Conservation (phyloP, 805 yeast species). For the Starmerella etchellsii region DNA sequence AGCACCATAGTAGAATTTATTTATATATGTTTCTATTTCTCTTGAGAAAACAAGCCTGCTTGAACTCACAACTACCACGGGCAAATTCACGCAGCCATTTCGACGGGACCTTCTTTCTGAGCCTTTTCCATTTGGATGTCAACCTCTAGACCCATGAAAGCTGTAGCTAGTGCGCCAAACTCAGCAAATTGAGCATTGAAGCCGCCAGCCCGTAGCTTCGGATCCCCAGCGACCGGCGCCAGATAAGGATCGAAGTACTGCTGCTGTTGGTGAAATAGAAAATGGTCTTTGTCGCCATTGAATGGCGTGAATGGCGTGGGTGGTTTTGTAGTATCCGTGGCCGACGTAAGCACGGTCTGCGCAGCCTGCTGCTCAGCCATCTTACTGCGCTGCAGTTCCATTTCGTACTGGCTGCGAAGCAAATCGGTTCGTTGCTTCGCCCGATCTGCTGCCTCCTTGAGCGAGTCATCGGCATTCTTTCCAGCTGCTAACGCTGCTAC, state of each 20-base stretch:
- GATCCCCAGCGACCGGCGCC: conserved; percentile 34
- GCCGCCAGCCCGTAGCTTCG: conserved; percentile 73
- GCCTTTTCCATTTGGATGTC: conserved; percentile 48
- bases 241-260: conserved; percentile 54
- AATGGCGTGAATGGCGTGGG: conserved; percentile 81
- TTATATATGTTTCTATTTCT: no score
- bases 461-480: conserved; percentile 35
- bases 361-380: conserved; percentile 17
- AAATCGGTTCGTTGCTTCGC: conserved; percentile 52
- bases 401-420: conserved; percentile 46
- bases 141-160: conserved; percentile 82
- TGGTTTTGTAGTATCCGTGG: conserved; percentile 12
- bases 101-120: no score
- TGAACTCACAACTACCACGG: no score
- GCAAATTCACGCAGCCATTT: no score
- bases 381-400: conserved; percentile 26
- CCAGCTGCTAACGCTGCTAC: conserved; percentile 39
- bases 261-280: conserved; percentile 37
- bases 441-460: conserved; percentile 40
- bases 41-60: no score
- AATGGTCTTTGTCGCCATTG: conserved; percentile 63
- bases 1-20: no score
- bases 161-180: conserved; percentile 68
- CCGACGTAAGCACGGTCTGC: conserved; percentile 18
- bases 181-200: conserved; percentile 60